Base-by-base conservation (phyloP, 768 basidiomycete species). In the Daedaleopsis sinensis region DNA sequence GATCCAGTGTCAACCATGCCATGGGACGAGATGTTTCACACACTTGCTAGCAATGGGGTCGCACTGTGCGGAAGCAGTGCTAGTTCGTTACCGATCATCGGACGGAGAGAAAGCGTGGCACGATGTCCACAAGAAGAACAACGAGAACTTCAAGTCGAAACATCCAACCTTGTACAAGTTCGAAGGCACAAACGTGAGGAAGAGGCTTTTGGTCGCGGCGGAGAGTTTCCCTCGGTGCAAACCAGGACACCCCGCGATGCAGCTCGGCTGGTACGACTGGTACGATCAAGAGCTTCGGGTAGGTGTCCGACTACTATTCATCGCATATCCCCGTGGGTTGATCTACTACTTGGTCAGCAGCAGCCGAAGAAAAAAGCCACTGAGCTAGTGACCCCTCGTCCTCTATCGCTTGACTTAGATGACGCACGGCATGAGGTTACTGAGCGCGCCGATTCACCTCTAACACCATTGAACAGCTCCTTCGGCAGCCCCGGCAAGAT, bases 251-350 rank as follows among this genome's bases (percentile, higher is more conserved):
- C 44, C 64, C 10, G 65, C 72, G 9, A 71, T 71, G 36, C 74
- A 68, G 46, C 70, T 71, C 21, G 90, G 90, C 4, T 91, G 84
- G 83, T 91, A 91, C 65, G 90, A 92, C 19, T 91, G 84, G 83
- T 91, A 91, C 65, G 90, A 92, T 19, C 19, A 55, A 5, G 64
- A 63, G 50, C 46, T 37, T 35, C 32, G 13, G 47, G 47, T 42
- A 13, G 13, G 39, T 42, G 39, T 18, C 18, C 10, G 11, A 12
- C 11, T 18, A 3, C 18, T 42, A 12, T 18, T 42, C 39, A 10
- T 42, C 27, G 27, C 27, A 7, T 32, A 7, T 7, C 7, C 27
- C 7, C 27, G 27, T 3, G 3, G 27, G 27, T 32, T 32, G 27
- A 32, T 7, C 7, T 32, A 32, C 27, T 7, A 3, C 27, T 32